Base-by-base conservation (phyloP, 495 filamentous ascomycete genomes). In the Trichoderma virens region DNA sequence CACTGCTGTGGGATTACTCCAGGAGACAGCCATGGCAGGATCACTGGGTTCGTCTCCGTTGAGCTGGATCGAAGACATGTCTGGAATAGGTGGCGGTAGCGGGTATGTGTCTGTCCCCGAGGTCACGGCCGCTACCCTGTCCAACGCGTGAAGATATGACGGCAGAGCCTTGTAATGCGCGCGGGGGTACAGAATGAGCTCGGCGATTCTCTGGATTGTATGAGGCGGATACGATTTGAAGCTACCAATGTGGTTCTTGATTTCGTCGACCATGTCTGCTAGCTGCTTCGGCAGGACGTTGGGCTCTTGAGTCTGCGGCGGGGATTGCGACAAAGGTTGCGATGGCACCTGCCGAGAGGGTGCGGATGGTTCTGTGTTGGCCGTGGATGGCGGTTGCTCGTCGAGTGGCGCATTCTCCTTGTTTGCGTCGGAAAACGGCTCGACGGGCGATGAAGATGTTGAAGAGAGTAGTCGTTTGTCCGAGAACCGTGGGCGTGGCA, bases 121-220 rank as follows among this genome's bases (percentile, higher is more conserved):
- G n/a, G 92, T 93, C 65, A 98, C 95, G 43, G 89, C 91, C 39
- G 97, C 86, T 18, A 96, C 90, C 61, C 95, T 89, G 70, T 97
- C 91, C 14, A 98, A 82, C 7, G 94, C 95, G 65, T 91, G 88
- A 64, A 98, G 86, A 72, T 92, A 98, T 27, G 91, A 84, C 5
- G 89, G 84, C 5, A 97, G 81, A 34, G 85, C 88, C 34, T 81
- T 81, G 76, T 98, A 97, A 74, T 96, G 91, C 47, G 82, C 78
- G 43, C 77, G 88, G 7, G 94, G 94, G 20, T 73, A 72, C 14
- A 94, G 80, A 43, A 97, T 80, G n/a, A 98, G 89, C 80, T 98
- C 94, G 23, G 94, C 85, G 35, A 98, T 83, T 51, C 94, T 89
- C 75, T 98, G 94, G 61, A 96, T 82, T 0, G 94, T 98, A 71